These are phyloP conservation scores for Cladophialophora bantiana DNA, from an alignment of 2,329 filamentous ascomycete species.

Conservation along the genomic window DNA sequence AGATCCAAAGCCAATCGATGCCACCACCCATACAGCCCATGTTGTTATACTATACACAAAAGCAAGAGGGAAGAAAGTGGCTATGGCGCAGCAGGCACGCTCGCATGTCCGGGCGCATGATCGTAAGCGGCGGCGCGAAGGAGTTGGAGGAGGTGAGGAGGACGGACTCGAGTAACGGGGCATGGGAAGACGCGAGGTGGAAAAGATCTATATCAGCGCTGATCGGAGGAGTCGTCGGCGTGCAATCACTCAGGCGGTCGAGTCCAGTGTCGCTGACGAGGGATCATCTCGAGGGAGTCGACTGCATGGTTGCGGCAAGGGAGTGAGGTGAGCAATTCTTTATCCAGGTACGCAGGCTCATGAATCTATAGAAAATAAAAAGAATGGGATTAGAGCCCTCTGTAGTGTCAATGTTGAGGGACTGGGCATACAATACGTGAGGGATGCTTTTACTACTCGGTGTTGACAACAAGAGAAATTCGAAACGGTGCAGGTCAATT, in stretches of 20 bases:
- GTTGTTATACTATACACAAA: slow-evolving; percentile 92
- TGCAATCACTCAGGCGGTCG: slow-evolving; percentile 26
- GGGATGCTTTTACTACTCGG: not conserved
- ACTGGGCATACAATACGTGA: not conserved
- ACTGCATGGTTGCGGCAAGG: slow-evolving; percentile 17
- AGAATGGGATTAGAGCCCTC: not conserved
- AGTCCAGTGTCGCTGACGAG: slow-evolving; percentile 19
- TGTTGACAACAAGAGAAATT: not conserved
- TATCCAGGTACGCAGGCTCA: not conserved
- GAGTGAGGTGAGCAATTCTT: not conserved
- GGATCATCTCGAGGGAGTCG: slow-evolving; percentile 29
- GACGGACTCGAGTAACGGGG: slow-evolving; percentile 41
- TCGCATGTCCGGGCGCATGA: slow-evolving; percentile 65
- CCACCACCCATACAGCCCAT: slow-evolving; percentile 90
- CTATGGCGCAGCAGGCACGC: slow-evolving; percentile 79
- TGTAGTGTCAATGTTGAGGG: not conserved
- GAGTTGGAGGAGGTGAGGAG: slow-evolving; percentile 49
- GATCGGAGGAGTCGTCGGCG: slow-evolving; percentile 2
- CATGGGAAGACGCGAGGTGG: slow-evolving; percentile 27
- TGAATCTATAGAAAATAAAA: not conserved
- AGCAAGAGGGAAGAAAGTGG: slow-evolving; percentile 82
- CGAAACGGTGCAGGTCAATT: not conserved
- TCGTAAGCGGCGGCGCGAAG: slow-evolving; percentile 51
- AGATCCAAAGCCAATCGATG: slow-evolving; percentile 66
- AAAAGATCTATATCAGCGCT: not conserved